Percentiles rank a stretch among this genome's conserved stretches.
Conservation (phyloP, 2,329 filamentous ascomycete genomes). For the Diaporthe destruens region DNA sequence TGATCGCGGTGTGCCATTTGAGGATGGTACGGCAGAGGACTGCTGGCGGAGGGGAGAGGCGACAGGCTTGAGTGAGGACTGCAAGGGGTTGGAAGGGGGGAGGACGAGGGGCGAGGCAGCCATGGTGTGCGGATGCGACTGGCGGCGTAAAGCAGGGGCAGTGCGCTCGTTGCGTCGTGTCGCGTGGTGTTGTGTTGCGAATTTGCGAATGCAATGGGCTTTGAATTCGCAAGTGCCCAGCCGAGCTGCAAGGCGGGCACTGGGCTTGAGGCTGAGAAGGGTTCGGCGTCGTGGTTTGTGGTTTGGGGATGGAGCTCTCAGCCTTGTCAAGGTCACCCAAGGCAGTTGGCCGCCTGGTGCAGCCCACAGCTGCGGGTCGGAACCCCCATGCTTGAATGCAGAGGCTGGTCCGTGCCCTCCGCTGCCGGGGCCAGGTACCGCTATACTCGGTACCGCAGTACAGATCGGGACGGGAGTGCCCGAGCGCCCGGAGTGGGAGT, state of each 20-base stretch:
- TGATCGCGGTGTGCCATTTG: conserved; percentile 46
- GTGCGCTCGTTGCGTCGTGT: no score
- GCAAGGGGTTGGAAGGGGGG: conserved; percentile 41
- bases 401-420: conserved; percentile 3
- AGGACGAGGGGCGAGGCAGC: conserved; percentile 61
- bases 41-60: conserved; percentile 47
- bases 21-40: conserved; percentile 46
- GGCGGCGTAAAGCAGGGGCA: not conserved
- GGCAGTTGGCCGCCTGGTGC: conserved; percentile 16
- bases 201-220: not conserved
- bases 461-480: conserved; percentile 2
- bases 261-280: not conserved
- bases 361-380: not conserved
- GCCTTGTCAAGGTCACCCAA: not conserved
- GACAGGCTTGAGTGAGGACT: conserved; percentile 41
- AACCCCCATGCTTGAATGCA: no score
- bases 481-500: not conserved
- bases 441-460: no score
- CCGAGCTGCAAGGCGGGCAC: not conserved
- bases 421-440: not conserved
- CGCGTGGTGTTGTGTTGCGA: not conserved
- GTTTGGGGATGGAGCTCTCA: not conserved
- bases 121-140: conserved; percentile 50
- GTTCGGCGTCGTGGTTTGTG: not conserved
- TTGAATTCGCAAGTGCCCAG: not conserved